Evolutionary conservation across 108 stramenopile genomes (phyloP).

Genomic region (Asterionellopsis glacialis): DNA sequence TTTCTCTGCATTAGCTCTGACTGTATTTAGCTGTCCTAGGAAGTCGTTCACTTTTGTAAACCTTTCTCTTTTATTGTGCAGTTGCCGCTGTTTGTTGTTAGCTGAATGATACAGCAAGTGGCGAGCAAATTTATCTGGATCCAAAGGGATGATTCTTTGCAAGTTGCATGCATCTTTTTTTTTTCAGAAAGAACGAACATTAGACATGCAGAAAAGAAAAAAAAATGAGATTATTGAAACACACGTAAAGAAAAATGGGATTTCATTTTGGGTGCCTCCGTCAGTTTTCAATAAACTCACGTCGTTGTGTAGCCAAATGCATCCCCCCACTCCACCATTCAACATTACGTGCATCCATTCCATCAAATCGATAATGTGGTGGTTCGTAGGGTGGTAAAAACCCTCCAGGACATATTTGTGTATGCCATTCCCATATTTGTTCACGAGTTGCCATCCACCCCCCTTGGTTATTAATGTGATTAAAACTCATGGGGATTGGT

Average conservation of each 20-base stretch:
- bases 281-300: too few species aligned
- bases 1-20: slow-evolving; percentile 43
- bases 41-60: slow-evolving; percentile 57
- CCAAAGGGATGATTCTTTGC: slow-evolving; percentile 71
- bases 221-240: too few species aligned
- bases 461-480: slow-evolving; percentile 58
- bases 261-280: too few species aligned
- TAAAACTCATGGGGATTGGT: slow-evolving; percentile 26
- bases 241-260: too few species aligned
- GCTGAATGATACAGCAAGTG: slow-evolving; percentile 78
- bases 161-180: slow-evolving; percentile 58
- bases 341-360: slow-evolving; percentile 57
- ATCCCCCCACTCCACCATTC: slow-evolving; percentile 77
- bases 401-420: slow-evolving; percentile 73
- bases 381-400: slow-evolving; percentile 82
- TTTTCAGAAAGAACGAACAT: too few species aligned
- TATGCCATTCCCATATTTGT: slow-evolving; percentile 64
- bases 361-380: slow-evolving; percentile 53
- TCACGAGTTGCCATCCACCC: slow-evolving; percentile 77
- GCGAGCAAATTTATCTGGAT: slow-evolving; percentile 59
- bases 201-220: too few species aligned
- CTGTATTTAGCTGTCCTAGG: slow-evolving; percentile 72
- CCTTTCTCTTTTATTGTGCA: slow-evolving; percentile 15
- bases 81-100: slow-evolving; percentile 81
- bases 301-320: slow-evolving; percentile 32